phyloP scores from a whole-genome alignment of 306 rosid genomes.

The Leucaena leucocephala region DNA sequence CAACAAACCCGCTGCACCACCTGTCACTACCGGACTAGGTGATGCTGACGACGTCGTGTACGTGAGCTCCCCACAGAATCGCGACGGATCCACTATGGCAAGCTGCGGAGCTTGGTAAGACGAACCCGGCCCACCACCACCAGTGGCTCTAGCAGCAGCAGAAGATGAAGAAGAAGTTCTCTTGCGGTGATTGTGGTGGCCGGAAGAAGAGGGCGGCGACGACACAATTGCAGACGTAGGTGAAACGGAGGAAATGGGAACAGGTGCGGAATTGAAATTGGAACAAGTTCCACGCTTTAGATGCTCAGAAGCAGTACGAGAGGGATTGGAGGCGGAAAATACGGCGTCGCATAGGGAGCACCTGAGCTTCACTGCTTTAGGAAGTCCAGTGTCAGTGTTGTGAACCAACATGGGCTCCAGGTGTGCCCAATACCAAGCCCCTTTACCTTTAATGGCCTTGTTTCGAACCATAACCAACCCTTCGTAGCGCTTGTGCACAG shows the following conservation, averaged over 20 bases:
- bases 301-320: constrained; percentile 93
- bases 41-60: constrained; percentile 49
- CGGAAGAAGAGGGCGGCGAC: constrained; percentile 37
- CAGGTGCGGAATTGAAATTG: constrained; percentile 64
- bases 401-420: constrained; percentile 78
- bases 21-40: constrained; percentile 31
- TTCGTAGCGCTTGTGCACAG: constrained; percentile 78
- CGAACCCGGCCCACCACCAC: constrained; percentile 22
- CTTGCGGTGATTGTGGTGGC: constrained; percentile 58
- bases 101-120: constrained; percentile 55
- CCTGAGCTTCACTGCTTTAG: constrained; percentile 91
- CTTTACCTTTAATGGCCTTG: constrained; percentile 92
- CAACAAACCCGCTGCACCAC: constrained; percentile 34
- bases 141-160: constrained; percentile 25
- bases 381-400: constrained; percentile 71
- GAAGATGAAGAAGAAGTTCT: constrained; percentile 56
- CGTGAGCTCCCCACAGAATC: constrained; percentile 53
- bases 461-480: constrained; percentile 80
- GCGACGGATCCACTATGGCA: constrained; percentile 54
- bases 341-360: constrained; percentile 86
- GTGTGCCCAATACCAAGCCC: constrained; percentile 98
- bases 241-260: constrained; percentile 81
- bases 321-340: constrained; percentile 94
- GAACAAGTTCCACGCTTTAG: constrained; percentile 98
- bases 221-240: constrained; percentile 47